Percentiles rank a stretch among this genome's conserved stretches.
These are phyloP conservation scores for Ogataea neopini DNA, from an alignment of 805 yeast species.

Conservation along the genomic window DNA sequence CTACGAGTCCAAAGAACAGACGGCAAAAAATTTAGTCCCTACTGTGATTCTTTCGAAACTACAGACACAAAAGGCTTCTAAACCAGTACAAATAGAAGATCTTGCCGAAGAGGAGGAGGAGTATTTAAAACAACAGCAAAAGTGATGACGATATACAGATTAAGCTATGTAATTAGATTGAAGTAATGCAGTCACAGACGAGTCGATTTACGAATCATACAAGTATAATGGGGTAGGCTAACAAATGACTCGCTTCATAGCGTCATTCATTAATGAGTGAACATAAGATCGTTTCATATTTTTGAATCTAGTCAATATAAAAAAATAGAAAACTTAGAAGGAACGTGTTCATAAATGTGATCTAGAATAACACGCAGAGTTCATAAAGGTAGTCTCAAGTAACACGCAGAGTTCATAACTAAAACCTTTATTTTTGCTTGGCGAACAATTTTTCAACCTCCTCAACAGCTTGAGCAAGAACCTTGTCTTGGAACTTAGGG, in stretches of 20 bases:
- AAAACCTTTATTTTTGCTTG: conserved; percentile 29
- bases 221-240: too few species aligned
- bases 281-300: conserved; percentile 11
- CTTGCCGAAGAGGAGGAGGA: conserved; percentile 25
- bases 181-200: too few species aligned
- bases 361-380: conserved; percentile 8
- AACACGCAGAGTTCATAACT: conserved; percentile 6
- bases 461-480: conserved; percentile 85
- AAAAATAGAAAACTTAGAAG: conserved; percentile 7
- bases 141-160: neutral
- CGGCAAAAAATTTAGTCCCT: conserved; percentile 21
- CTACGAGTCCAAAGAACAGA: conserved; percentile 18
- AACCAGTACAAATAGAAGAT: neutral
- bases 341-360: conserved; percentile 4
- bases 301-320: conserved; percentile 7
- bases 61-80: neutral
- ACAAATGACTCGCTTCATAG: too few species aligned
- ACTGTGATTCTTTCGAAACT: conserved; percentile 17
- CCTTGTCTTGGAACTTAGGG: conserved; percentile 91
- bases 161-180: conserved; percentile 4
- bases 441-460: conserved; percentile 86
- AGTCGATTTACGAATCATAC: too few species aligned
- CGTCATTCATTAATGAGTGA: too few species aligned
- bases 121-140: conserved; percentile 8
- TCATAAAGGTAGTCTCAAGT: conserved; percentile 6